phyloP scores from a whole-genome alignment of 176 grass and related monocot species.

The Carex cristatella region DNA sequence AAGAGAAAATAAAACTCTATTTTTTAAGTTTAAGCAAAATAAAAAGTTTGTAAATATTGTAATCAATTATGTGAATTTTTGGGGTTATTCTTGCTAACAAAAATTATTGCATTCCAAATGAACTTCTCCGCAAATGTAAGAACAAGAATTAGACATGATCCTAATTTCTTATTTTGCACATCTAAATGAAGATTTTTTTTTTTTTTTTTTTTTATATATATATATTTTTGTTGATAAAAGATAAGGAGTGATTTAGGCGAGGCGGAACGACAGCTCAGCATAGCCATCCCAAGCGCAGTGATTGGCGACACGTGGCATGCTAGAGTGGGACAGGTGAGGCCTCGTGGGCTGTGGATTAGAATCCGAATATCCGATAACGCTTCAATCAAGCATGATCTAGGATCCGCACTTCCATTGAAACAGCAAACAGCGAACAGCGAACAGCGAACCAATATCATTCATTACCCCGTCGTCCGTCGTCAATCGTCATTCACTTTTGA shows the following conservation, averaged over 20 bases:
- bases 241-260: neutral
- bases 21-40: neutral
- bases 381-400: neutral
- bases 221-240: neutral
- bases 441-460: neutral
- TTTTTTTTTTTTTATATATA: neutral
- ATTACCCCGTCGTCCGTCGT: too few species aligned
- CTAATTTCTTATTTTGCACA: neutral
- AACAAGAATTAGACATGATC: neutral
- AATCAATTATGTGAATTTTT: neutral
- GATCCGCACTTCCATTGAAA: neutral
- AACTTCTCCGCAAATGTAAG: neutral
- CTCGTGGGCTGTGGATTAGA: conserved; percentile 9
- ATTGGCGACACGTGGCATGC: conserved; percentile 15
- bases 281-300: conserved; percentile 8
- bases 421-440: neutral
- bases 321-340: neutral
- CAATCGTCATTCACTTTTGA: neutral
- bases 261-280: conserved; percentile 12
- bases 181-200: neutral
- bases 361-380: too few species aligned
- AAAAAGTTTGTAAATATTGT: neutral
- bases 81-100: neutral
- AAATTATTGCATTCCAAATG: neutral
- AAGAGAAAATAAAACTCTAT: neutral